phyloP scores from a whole-genome alignment of 768 basidiomycete species.

The Chalciporus pseudorubinellus region DNA sequence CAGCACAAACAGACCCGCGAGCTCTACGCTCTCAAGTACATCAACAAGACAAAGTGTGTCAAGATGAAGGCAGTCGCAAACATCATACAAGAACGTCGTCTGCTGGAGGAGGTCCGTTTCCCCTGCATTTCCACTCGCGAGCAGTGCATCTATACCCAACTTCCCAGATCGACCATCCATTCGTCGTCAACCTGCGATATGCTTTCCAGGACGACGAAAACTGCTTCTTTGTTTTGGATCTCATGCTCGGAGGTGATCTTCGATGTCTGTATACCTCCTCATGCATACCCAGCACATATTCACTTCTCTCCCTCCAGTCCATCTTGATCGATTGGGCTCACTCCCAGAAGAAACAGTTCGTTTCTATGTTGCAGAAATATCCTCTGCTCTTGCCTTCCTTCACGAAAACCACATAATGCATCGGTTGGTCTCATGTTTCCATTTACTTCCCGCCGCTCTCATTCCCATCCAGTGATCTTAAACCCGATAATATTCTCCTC shows the following conservation, averaged over 20 bases:
- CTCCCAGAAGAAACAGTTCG: slow-evolving; percentile 76
- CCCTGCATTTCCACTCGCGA: background rate
- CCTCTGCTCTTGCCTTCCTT: slow-evolving; percentile 84
- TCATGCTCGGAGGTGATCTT: slow-evolving; percentile 95
- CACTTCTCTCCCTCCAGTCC: slow-evolving; percentile 50
- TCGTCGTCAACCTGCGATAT: slow-evolving; percentile 91
- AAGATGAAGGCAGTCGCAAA: slow-evolving; percentile 99
- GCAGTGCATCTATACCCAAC: background rate
- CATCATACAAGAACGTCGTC: slow-evolving; percentile 91
- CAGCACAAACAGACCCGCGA: slow-evolving; percentile 99
- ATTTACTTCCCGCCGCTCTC: background rate
- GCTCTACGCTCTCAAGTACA: slow-evolving; percentile 97
- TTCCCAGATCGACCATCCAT: slow-evolving; percentile 89
- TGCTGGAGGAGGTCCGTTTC: slow-evolving; percentile 84
- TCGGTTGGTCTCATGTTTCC: slow-evolving; percentile 53
- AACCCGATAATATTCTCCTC: slow-evolving; percentile 96
- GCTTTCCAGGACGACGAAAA: slow-evolving; percentile 99
- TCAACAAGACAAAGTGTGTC: slow-evolving; percentile 96
- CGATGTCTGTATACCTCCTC: slow-evolving; percentile 58
- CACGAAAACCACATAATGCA: slow-evolving; percentile 96
- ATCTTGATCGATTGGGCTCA: slow-evolving; percentile 77
- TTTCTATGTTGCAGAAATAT: slow-evolving; percentile 88
- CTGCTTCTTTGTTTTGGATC: slow-evolving; percentile 96
- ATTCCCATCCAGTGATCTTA: slow-evolving; percentile 67
- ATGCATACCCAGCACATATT: background rate